Percentiles rank a stretch among this genome's conserved stretches.
Conservation (phyloP, 768 basidiomycete genomes). For the Leccinellum luteum region DNA sequence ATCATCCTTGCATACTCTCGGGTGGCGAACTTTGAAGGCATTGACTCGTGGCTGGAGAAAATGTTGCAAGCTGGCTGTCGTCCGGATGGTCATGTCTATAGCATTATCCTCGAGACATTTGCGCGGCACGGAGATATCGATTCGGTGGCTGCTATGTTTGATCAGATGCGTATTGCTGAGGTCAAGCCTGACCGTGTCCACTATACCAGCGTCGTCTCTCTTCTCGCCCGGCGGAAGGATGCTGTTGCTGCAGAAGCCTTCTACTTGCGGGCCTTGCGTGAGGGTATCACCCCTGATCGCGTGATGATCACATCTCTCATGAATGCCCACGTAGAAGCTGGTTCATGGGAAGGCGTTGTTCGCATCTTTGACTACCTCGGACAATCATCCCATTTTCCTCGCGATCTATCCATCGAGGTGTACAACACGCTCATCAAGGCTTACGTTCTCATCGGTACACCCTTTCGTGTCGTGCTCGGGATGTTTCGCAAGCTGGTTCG, state of each 20-base stretch:
- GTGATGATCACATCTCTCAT: slow-evolving; percentile 70
- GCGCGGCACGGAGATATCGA: slow-evolving; percentile 53
- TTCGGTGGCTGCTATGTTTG: slow-evolving; percentile 46
- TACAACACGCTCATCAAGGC: slow-evolving; percentile 83
- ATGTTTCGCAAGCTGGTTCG: slow-evolving; percentile 58
- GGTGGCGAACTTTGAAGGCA: slow-evolving; percentile 43
- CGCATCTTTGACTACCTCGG: slow-evolving; percentile 63
- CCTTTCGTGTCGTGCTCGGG: slow-evolving; percentile 58
- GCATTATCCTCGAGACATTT: slow-evolving; percentile 57
- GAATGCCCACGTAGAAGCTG: slow-evolving; percentile 79
- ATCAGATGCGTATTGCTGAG: slow-evolving; percentile 57
- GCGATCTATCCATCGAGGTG: slow-evolving; percentile 53
- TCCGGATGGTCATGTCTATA: slow-evolving; percentile 59
- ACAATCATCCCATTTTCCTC: slow-evolving; percentile 32
- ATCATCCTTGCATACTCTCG: slow-evolving; percentile 55
- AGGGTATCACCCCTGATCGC: slow-evolving; percentile 61
- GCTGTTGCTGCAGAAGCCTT: slow-evolving; percentile 61
- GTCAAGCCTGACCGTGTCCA: slow-evolving; percentile 46
- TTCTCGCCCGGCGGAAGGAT: slow-evolving; percentile 63
- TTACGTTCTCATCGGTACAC: slow-evolving; percentile 76
- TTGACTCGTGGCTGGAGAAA: slow-evolving; percentile 52
- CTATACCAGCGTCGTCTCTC: slow-evolving; percentile 67
- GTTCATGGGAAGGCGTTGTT: slow-evolving; percentile 75
- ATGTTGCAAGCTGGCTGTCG: slow-evolving; percentile 47
- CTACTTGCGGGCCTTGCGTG: slow-evolving; percentile 59